Evolutionary conservation across 148 eudicot genomes (phyloP), one percentile per base, ranked within the genome.

Genomic region (Vaccinium macrocarpon): DNA sequence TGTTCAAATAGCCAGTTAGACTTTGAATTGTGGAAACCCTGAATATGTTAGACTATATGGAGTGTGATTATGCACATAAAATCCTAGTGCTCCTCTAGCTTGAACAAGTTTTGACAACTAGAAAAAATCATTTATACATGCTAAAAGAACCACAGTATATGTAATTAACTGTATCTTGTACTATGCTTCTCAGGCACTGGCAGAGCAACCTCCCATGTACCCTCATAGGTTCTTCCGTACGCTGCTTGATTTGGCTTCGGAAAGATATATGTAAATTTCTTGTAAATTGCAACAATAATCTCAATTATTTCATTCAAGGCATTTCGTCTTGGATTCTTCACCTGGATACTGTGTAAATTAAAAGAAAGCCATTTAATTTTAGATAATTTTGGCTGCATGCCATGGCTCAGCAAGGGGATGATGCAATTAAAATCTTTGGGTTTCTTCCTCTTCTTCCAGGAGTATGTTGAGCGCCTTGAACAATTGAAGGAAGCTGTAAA

Each of bases 171-270:
- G 5, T 76, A 66, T 25, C 75, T 32, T 53, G 29, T 32, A 56
- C 10, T 79, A 27, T 79, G 49, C 23, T 50, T 80, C 55, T 50
- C 90, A 95, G 98, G 95, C 98, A 53, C 86, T 95, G 74, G 93
- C 94, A 19, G 98, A 95, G 91, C 84, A 92, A 83, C 98, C 98
- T 83, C 96, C 98, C 32, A 87, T 95, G 88, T 93, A 93, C 85
- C 98, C 98, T 68, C 95, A 88, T 59, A 89, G 81, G 66, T 94
- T 95, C 90, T 93, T 95, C 86, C 96, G 96, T 55, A 88, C 50
- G 29, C 84, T 94, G 78, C 93, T 95, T 76, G 94, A 93, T 89
- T 86, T 94, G 83, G 98, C 95, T 14, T 85, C 85, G 9, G 85
- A 88, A 84, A 89, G 93, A 81, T 82, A 86, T 51, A 64, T 78